Base-by-base conservation (phyloP, 352 stramenopile species). In the Saprolegnia diclina region DNA sequence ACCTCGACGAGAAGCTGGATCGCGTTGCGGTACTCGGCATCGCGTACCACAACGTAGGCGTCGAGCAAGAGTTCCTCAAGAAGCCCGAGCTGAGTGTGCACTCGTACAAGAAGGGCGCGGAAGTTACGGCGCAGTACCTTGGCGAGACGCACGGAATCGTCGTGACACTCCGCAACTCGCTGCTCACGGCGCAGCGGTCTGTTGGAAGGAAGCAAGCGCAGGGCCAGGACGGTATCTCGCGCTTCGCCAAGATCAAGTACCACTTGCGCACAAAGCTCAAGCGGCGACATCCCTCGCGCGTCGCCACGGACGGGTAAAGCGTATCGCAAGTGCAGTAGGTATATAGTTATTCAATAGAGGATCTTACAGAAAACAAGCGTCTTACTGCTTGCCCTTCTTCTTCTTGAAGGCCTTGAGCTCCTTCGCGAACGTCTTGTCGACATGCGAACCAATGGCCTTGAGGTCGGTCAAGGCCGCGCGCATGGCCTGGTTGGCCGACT, bases 31-130 rank as follows among this genome's bases (percentile, higher is more conserved):
- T 98, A 1, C 75, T 98, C 14, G 90, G 89, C 0, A 97, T 98
- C 35, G 94, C 93, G 9, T 98, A 98, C 74, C 94, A 98, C 71
- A 98, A 98, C 66, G 90, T 97, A 45, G 94, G 92, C 26, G 94
- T 98, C 21, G 94, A 98, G 73, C 90, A 98, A 54, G 94, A 98
- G 67, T 98, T 98, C 67, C 77, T 98, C 19, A 98, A 97, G 67
- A 91, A 85, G 63, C 97, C 85, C 69, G 87, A 97, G 55, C 74
- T 92, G 21, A 95, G 85, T 56, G 52, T 98, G 10, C 79, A 94
- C 45, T 94, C 87, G 18, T 98, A 98, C 78, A 83, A 86, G 46
- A 98, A 97, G 74, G 94, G 92, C 4, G 89, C 94, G 18, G 87
- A 98, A 62, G 75, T 97, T 48, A 86, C 89, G 3, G 77, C 86